Percentiles rank a stretch among this genome's conserved stretches.
These are phyloP conservation scores for Gaertneriomyces semiglobifer DNA, from an alignment of 192 early-diverging fungal species.

Conservation along the genomic window DNA sequence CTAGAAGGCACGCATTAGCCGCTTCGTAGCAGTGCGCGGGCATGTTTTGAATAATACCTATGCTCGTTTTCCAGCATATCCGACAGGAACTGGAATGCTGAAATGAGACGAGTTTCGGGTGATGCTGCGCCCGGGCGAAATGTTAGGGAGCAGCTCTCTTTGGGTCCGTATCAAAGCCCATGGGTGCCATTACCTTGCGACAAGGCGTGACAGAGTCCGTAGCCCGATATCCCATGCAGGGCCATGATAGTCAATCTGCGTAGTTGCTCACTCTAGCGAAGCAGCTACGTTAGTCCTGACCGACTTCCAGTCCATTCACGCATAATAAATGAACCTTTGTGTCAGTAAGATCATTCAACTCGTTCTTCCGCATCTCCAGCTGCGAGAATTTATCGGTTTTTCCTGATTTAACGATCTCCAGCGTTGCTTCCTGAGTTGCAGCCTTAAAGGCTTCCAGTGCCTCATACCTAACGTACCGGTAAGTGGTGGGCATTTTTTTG, in stretches of 20 bases:
- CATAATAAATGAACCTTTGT: conserved; percentile 32
- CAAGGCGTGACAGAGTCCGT: conserved; percentile 46
- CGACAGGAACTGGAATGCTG: conserved; percentile 43
- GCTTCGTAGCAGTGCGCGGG: neutral
- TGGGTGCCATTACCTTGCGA: conserved; percentile 30
- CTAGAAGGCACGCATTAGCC: neutral
- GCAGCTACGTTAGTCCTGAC: neutral
- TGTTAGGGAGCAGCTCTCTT: neutral
- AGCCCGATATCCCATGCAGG: conserved; percentile 46
- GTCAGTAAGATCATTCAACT: conserved; percentile 50
- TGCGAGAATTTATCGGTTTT: conserved; percentile 50
- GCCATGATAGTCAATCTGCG: conserved; percentile 45
- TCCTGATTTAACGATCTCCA: conserved; percentile 61
- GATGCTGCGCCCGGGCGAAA: conserved; percentile 9
- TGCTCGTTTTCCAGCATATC: conserved; percentile 54
- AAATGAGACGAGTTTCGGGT: conserved; percentile 25
- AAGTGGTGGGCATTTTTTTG: conserved; percentile 7
- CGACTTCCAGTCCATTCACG: neutral
- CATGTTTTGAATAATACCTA: conserved; percentile 17
- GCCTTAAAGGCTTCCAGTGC: conserved; percentile 46
- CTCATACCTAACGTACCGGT: conserved; percentile 35
- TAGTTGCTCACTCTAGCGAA: conserved; percentile 46
- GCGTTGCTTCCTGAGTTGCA: conserved; percentile 51
- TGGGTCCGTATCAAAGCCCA: neutral
- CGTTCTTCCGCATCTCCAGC: conserved; percentile 45